Evolutionary conservation across 164 flowering plant species (phyloP).

Genomic region (Saururus chinensis): DNA sequence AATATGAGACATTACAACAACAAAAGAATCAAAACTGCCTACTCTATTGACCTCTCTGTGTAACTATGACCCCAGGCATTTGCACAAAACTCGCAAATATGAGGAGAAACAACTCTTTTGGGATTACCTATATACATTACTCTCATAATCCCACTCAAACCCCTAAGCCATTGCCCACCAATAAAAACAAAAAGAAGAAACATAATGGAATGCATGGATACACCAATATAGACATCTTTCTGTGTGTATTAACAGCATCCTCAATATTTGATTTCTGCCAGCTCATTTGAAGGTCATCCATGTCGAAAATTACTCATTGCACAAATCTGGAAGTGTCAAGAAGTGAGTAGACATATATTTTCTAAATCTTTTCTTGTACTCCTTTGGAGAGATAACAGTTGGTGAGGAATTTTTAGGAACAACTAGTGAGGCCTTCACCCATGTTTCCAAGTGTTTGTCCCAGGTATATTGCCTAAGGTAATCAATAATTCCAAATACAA

Average conservation of each 20-base stretch:
- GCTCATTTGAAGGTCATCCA: slow-evolving; percentile 11
- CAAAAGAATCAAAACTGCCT: background rate
- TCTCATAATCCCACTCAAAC: background rate
- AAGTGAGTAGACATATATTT: slow-evolving; percentile 72
- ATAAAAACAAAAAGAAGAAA: background rate
- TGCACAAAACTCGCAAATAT: slow-evolving; percentile 28
- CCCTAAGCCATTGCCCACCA: background rate
- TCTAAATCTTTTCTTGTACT: slow-evolving; percentile 85
- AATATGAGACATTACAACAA: too few species aligned
- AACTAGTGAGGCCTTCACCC: slow-evolving; percentile 80
- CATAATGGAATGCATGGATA: too few species aligned
- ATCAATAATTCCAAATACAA: slow-evolving; percentile 91
- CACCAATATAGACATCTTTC: too few species aligned
- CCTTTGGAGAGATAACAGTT: slow-evolving; percentile 75
- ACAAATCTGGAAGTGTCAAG: slow-evolving; percentile 71
- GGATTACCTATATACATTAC: slow-evolving; percentile 10
- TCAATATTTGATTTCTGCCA: background rate
- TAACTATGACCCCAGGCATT: slow-evolving; percentile 21
- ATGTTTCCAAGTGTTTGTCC: slow-evolving; percentile 92
- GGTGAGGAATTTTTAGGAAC: slow-evolving; percentile 70
- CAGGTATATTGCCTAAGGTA: slow-evolving; percentile 91
- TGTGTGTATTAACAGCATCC: too few species aligned
- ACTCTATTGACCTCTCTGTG: slow-evolving; percentile 8
- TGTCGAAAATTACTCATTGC: slow-evolving; percentile 23
- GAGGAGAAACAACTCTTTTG: slow-evolving; percentile 3